These are phyloP conservation scores for Suillus paluster DNA, from an alignment of 768 basidiomycete species.

Conservation along the genomic window DNA sequence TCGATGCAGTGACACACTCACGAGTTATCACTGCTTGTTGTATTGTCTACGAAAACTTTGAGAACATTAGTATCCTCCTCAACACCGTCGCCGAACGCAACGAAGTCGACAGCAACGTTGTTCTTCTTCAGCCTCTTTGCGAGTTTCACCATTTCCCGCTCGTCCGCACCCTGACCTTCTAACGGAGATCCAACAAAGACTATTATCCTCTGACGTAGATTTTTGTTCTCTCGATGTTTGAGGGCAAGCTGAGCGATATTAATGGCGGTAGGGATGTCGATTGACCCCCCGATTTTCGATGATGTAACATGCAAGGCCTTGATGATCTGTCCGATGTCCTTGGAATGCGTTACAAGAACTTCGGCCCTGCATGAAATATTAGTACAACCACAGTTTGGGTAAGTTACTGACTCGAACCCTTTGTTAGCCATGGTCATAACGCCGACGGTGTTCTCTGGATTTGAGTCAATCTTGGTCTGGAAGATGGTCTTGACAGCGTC, in stretches of 20 bases:
- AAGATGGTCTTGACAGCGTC: conserved; percentile 92
- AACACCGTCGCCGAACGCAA: conserved; percentile 90
- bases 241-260: conserved; percentile 94
- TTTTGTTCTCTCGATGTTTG: conserved; percentile 99
- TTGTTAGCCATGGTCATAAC: conserved; percentile 99
- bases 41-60: conserved; percentile 81
- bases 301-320: conserved; percentile 73
- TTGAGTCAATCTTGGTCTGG: conserved; percentile 91
- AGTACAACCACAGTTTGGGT: conserved; percentile 2
- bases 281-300: conserved; percentile 76
- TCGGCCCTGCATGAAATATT: conserved; percentile 65
- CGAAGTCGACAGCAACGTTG: conserved; percentile 93
- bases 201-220: conserved; percentile 93
- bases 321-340: conserved; percentile 92
- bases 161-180: conserved; percentile 69
- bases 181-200: conserved; percentile 93
- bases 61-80: conserved; percentile 77
- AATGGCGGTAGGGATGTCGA: conserved; percentile 89
- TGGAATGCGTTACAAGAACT: conserved; percentile 94
- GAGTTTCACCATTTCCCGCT: conserved; percentile 81
- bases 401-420: conserved; percentile 55
- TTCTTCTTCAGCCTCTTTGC: conserved; percentile 99
- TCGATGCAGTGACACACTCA: conserved; percentile 42
- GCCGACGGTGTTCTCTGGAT: conserved; percentile 97
- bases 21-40: conserved; percentile 86